Percentiles rank a stretch among this genome's conserved stretches.
These are phyloP conservation scores for Blepharisma undulans DNA, from an alignment of 169 alveolate species.

Conservation along the genomic window DNA sequence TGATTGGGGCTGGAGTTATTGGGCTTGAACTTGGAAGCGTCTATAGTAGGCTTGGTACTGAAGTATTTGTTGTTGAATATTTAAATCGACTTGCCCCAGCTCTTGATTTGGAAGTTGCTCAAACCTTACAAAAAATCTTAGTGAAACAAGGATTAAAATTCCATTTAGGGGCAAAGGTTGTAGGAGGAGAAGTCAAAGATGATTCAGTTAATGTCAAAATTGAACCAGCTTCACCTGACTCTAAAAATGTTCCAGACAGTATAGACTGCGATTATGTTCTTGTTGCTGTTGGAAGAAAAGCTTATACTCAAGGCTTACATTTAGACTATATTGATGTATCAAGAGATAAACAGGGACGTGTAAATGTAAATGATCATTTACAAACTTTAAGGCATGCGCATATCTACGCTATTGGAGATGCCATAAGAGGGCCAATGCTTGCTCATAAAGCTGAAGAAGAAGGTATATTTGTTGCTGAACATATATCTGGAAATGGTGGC, in stretches of 20 bases:
- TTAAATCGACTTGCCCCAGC: slow-evolving; percentile 61
- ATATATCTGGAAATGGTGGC: slow-evolving; percentile 88
- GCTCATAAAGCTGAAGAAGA: slow-evolving; percentile 99
- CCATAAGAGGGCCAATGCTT: slow-evolving; percentile 96
- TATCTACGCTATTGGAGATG: slow-evolving; percentile 98
- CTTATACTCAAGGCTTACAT: slow-evolving; percentile 91
- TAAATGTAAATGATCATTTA: slow-evolving; percentile 76
- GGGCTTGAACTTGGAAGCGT: slow-evolving; percentile 98
- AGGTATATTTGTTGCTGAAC: slow-evolving; percentile 94
- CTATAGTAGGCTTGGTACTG: slow-evolving; percentile 92
- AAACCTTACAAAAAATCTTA: slow-evolving; percentile 81
- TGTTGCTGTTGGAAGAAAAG: slow-evolving; percentile 96
- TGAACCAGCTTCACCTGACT: slow-evolving; percentile 22
- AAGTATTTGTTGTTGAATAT: slow-evolving; percentile 86
- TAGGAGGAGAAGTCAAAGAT: slow-evolving; percentile 77
- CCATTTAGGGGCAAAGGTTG: slow-evolving; percentile 73
- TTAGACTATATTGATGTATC: slow-evolving; percentile 89
- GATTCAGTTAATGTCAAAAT: slow-evolving; percentile 47
- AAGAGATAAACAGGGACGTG: slow-evolving; percentile 85
- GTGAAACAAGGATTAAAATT: slow-evolving; percentile 88
- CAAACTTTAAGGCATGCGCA: slow-evolving; percentile 73
- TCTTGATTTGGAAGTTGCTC: slow-evolving; percentile 84
- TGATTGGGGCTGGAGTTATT: slow-evolving; percentile 98
- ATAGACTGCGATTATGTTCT: slow-evolving; percentile 91
- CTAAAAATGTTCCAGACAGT: slow-evolving; percentile 39